Conservation (phyloP, 2,329 filamentous ascomycete species). For the Epichloe aotearoae region DNA sequence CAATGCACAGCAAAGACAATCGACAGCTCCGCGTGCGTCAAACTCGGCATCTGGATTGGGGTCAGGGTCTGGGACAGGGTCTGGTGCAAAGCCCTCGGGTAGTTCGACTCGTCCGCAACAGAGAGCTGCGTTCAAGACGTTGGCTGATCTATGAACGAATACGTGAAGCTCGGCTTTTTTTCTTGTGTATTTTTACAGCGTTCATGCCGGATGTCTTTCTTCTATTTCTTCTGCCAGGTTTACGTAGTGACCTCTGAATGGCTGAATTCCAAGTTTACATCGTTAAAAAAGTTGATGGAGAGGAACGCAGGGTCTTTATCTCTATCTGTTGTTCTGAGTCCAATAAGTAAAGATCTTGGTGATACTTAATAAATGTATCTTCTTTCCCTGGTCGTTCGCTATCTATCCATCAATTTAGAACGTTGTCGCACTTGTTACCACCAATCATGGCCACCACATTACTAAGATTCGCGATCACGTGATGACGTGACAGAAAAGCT, state of each 20-base stretch:
- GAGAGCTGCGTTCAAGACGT: slow-evolving; percentile 33
- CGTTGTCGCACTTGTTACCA: not conserved
- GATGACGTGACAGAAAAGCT: slow-evolving; percentile 16
- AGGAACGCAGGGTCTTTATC: too few species aligned
- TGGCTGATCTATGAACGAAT: slow-evolving; percentile 33
- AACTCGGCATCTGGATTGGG: not conserved
- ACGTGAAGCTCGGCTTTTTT: not conserved
- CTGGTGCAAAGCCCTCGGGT: slow-evolving; percentile 8
- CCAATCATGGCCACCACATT: slow-evolving; percentile 9
- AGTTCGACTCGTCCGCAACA: slow-evolving; percentile 15
- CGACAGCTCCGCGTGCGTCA: not conserved
- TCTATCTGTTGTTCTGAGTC: too few species aligned
- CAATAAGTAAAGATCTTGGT: too few species aligned
- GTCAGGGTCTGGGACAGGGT: not conserved
- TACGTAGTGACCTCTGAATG: not conserved
- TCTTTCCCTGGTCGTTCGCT: too few species aligned
- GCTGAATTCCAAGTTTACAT: not conserved
- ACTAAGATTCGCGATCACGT: slow-evolving; percentile 15
- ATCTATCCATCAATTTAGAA: not conserved
- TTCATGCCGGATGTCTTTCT: not conserved
- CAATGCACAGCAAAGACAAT: slow-evolving; percentile 13
- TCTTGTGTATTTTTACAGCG: not conserved
- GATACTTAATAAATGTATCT: too few species aligned
- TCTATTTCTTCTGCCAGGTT: not conserved
- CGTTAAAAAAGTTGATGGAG: too few species aligned